These are phyloP conservation scores for Eucalyptus lansdowneana DNA, from an alignment of 345 rosid genomes.

Conservation along the genomic window DNA sequence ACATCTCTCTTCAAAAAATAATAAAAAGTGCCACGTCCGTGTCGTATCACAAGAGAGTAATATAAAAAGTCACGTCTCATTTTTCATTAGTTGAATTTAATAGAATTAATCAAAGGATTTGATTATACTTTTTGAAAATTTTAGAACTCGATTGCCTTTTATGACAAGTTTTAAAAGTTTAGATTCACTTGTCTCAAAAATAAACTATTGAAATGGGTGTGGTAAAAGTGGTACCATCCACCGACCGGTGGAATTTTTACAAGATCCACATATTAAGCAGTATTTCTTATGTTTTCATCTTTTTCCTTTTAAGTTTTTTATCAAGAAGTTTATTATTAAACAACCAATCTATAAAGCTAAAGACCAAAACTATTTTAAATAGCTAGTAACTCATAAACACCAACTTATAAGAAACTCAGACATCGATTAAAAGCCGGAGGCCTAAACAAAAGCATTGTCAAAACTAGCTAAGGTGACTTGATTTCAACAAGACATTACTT, in stretches of 20 bases:
- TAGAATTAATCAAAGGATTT: neutral
- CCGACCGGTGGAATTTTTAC: neutral
- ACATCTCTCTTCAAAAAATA: neutral
- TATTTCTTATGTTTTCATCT: neutral
- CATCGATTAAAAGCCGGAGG: neutral
- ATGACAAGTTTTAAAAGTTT: neutral
- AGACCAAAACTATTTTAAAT: neutral
- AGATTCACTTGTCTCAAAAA: no score
- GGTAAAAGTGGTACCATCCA: neutral
- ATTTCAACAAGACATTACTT: neutral
- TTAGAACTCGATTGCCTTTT: neutral
- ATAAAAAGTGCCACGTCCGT: fast-evolving
- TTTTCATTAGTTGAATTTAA: neutral
- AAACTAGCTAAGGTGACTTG: neutral
- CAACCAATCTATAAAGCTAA: neutral
- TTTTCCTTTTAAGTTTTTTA: neutral
- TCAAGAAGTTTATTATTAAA: neutral
- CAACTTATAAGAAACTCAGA: neutral
- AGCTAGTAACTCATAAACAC: neutral
- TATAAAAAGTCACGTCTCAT: neutral
- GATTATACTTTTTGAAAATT: neutral
- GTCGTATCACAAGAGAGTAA: neutral
- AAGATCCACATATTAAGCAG: neutral
- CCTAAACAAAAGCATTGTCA: neutral
- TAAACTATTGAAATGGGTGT: neutral